phyloP scores from a whole-genome alignment of 371 early-diverging fungal genomes.

The Apophysomyces elegans region DNA sequence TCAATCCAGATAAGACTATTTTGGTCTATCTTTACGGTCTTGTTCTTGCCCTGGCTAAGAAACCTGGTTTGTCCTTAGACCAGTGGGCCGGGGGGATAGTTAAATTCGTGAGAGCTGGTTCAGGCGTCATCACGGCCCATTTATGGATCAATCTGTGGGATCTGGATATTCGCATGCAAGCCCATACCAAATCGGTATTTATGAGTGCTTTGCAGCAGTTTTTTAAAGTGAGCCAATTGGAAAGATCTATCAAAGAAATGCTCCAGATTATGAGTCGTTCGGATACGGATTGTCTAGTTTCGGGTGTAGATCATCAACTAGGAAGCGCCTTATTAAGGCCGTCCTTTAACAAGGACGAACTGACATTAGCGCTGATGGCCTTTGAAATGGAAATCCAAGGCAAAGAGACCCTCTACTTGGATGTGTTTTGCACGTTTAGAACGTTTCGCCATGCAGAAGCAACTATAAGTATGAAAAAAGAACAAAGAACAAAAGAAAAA shows the following conservation, averaged over 20 bases:
- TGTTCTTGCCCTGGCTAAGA: conserved; percentile 26
- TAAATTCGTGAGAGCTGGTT: conserved; percentile 30
- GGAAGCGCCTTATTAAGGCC: conserved; percentile 29
- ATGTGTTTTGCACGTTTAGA: not conserved
- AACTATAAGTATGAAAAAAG: not conserved
- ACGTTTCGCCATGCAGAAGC: conserved; percentile 5
- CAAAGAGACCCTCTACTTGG: not conserved
- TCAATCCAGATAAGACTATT: conserved; percentile 27
- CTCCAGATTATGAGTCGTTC: conserved; percentile 17
- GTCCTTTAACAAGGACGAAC: conserved; percentile 33
- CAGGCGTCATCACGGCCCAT: conserved; percentile 26
- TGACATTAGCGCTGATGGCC: conserved; percentile 29
- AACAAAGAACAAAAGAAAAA: not conserved
- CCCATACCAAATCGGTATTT: conserved; percentile 1
- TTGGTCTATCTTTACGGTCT: conserved; percentile 43
- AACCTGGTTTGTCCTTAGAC: conserved; percentile 12
- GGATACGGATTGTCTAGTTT: conserved; percentile 9
- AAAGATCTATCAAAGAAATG: conserved; percentile 12
- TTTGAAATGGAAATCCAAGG: conserved; percentile 12
- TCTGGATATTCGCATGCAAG: conserved; percentile 11
- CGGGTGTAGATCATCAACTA: conserved; percentile 31
- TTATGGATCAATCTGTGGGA: conserved; percentile 34
- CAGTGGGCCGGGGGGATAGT: conserved; percentile 26
- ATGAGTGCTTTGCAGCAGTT: conserved; percentile 4
- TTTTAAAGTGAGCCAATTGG: not conserved